Evolutionary conservation across 2,329 filamentous ascomycete species (phyloP), one percentile per base, ranked within the genome.

Genomic region (Hypoxylon sp.): DNA sequence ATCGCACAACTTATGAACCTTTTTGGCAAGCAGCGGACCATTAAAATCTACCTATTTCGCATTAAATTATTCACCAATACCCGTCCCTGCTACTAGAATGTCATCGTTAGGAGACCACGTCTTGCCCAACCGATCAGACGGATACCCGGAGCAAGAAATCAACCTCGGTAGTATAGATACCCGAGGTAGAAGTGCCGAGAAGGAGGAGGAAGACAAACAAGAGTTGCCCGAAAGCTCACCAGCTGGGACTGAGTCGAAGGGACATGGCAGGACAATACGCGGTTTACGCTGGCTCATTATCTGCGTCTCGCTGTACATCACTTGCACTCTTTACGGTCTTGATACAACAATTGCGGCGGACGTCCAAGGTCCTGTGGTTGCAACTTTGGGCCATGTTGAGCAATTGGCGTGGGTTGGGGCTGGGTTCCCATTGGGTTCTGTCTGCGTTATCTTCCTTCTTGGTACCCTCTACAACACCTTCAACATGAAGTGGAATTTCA

Each of bases 261-360:
- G 42, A 33, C 51, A 51, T 19, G 35, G 46, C 47, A 42, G 67
- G 46, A 48, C 57, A 24, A 66, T 68, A n/a, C 59, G 55, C 9
- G 5, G 77, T 84, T 52, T 83, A 19, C 39, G 39, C 17, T 44
- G 39, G 39, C 2, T 55, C 53, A 22, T 35, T 55, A 4, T 26
- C 26, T 26, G 26, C 26, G 3, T 4, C 26, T 26, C 26, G 5
- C 26, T 26, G 5, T 44, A 55, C 37, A 46, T 19, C n/a, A 55
- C 22, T 46, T 55, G 37, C 6, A 24, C 78, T 82, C 3, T 82
- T 82, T 63, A 52, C 29, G 79, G 78, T 5, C 76, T 82, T 19
- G 80, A 82, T 67, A 84, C 80, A 10, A 86, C 84, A 0, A 83
- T 86, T 39, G 76, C 82, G 1, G 84, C 84, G 5, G 81, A 82